Conservation (phyloP, 371 early-diverging fungal species). For the Mucor saturninus region DNA sequence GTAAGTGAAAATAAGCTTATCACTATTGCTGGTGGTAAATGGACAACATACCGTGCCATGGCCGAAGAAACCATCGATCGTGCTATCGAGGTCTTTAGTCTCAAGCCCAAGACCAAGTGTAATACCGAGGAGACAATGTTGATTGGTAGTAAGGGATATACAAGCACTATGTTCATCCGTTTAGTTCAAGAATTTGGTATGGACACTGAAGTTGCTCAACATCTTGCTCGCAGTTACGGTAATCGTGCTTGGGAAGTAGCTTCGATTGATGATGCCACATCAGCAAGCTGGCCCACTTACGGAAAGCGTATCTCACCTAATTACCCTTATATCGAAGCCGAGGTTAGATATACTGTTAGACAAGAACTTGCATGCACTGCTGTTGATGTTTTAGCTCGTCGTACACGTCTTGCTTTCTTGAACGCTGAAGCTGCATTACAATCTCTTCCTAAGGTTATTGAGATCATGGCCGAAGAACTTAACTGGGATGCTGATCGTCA, state of each 20-base stretch:
- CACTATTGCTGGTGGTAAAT: conserved; percentile 99
- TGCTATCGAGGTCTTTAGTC: conserved; percentile 78
- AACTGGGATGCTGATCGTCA: conserved; percentile 77
- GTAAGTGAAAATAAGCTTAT: conserved; percentile 85
- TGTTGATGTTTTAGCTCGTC: conserved; percentile 94
- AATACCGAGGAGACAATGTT: conserved; percentile 79
- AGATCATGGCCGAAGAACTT: conserved; percentile 92
- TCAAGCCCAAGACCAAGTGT: conserved; percentile 63
- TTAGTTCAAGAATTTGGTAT: conserved; percentile 93
- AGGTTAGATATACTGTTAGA: conserved; percentile 92
- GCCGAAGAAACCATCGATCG: conserved; percentile 96
- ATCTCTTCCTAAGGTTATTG: conserved; percentile 85
- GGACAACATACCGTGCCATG: conserved; percentile 99
- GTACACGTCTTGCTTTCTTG: conserved; percentile 94
- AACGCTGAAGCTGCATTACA: conserved; percentile 93
- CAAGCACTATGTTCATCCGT: conserved; percentile 86
- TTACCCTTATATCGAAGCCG: conserved; percentile 96
- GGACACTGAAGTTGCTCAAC: conserved; percentile 93
- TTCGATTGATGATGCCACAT: conserved; percentile 75
- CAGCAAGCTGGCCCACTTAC: conserved; percentile 77
- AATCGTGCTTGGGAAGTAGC: conserved; percentile 95
- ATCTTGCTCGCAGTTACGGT: conserved; percentile 93
- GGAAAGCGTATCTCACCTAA: conserved; percentile 82
- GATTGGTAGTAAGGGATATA: conserved; percentile 92
- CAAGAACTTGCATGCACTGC: conserved; percentile 95